phyloP scores from a whole-genome alignment of 169 alveolate genomes.

The Amoebophrya sp. region DNA sequence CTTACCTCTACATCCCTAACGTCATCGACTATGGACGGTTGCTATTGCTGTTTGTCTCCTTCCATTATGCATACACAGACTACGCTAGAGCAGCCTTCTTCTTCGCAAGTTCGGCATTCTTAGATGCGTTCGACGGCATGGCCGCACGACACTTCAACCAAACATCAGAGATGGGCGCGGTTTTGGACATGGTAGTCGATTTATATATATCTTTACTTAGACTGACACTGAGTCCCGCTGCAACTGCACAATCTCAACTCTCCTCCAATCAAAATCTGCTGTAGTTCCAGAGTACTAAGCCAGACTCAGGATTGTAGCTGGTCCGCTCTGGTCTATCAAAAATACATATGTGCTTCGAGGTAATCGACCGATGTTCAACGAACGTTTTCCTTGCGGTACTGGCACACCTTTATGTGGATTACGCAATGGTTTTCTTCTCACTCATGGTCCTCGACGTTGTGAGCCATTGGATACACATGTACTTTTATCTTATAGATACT shows the following conservation, averaged over 20 bases:
- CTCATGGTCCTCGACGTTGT: constrained; percentile 6
- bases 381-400: background rate
- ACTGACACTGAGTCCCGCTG: no score
- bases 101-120: background rate
- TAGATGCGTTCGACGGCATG: constrained; percentile 20
- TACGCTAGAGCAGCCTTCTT: background rate
- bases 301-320: no score
- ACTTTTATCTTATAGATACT: no score
- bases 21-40: background rate
- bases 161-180: background rate
- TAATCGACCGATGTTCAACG: background rate
- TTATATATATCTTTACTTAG: no score
- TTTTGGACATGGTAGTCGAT: background rate
- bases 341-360: no score
- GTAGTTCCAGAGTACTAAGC: no score
- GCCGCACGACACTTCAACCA: background rate
- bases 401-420: background rate
- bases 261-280: no score
- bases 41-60: background rate
- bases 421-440: background rate
- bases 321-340: no score
- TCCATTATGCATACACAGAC: background rate
- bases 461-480: background rate
- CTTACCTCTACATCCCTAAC: background rate
- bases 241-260: no score